Base-by-base conservation (phyloP, 2,329 filamentous ascomycete species). In the Phialophora verrucosa region DNA sequence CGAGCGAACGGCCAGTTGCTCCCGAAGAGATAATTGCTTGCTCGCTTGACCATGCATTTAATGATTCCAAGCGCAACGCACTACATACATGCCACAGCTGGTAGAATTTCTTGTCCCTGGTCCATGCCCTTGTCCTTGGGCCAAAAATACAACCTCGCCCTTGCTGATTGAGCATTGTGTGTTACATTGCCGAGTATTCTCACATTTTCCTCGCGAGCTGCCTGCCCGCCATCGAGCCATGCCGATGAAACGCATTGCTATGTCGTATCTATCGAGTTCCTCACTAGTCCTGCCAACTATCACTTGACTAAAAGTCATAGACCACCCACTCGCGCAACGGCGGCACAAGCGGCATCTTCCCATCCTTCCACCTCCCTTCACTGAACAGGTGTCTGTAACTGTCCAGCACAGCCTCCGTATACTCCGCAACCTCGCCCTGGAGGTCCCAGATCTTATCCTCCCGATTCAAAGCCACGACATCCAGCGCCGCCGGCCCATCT, bases 261-360 rank as follows among this genome's bases (percentile, higher is more conserved):
- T 53, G 49, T 8, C n/a, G 8, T 53, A 53, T 53, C 20, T 53
- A 4, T 53, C 49, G 49, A 27, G 25, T 3, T 1, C 8, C 23
- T 35, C 11, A 31, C 53, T 20, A 1, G 6, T 44, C 8, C 17
- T n/a, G 38, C 38, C 38, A 7, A 1, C 38, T 44, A n/a, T 4
- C 38, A 1, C 8, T 17, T 7, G n/a, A 35, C 25, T 25, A 93
- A 73, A 94, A 88, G 74, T 92, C 87, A 85, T 90, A 94, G 31
- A 81, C 78, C 70, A 88, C 88, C 83, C 88, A 94, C 74, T 94
- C 92, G 68, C 87, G 83, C 77, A 88, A 89, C 0, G 93, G 93
- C 23, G 93, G 91, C 54, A 92, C 80, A 72, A 90, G 84, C 0
- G 93, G 93, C 80, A 97, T 90, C 6, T 88, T 73, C 0, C 89